Conservation (phyloP, 768 basidiomycete genomes). For the Mycena capillaripes region DNA sequence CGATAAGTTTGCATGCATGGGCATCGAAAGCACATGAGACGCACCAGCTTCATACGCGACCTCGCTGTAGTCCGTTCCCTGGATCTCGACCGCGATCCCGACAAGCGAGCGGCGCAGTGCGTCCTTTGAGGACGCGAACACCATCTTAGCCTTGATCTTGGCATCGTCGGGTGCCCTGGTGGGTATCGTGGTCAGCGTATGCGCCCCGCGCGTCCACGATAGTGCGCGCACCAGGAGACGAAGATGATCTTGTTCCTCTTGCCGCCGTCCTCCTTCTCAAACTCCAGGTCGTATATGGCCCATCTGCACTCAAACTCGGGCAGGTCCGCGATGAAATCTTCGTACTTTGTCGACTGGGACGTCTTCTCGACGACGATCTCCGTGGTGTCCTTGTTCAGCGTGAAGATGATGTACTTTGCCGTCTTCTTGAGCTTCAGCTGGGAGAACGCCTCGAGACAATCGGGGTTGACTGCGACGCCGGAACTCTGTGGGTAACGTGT, state of each 20-base stretch:
- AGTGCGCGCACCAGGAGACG: slow-evolving; percentile 89
- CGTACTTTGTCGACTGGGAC: slow-evolving; percentile 67
- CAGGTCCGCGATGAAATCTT: slow-evolving; percentile 79
- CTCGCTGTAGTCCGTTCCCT: slow-evolving; percentile 86
- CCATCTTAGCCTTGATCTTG: slow-evolving; percentile 93
- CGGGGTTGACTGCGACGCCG: slow-evolving; percentile 71
- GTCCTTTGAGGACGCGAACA: slow-evolving; percentile 90
- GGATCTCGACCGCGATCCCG: slow-evolving; percentile 86
- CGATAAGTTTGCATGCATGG: not conserved
- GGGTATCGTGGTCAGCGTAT: slow-evolving; percentile 42
- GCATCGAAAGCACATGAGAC: slow-evolving; percentile 41
- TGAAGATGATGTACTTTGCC: slow-evolving; percentile 88
- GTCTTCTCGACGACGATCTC: slow-evolving; percentile 85
- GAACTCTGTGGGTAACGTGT: slow-evolving; percentile 61
- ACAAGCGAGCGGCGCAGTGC: slow-evolving; percentile 79
- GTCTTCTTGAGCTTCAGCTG: slow-evolving; percentile 83
- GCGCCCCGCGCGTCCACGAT: no score
- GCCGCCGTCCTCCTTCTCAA: slow-evolving; percentile 76
- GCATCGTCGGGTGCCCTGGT: slow-evolving; percentile 89
- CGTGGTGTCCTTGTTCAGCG: slow-evolving; percentile 69
- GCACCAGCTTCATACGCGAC: slow-evolving; percentile 78
- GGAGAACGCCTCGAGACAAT: slow-evolving; percentile 74
- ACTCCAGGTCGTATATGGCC: slow-evolving; percentile 96
- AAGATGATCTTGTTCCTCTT: slow-evolving; percentile 91
- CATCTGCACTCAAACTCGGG: slow-evolving; percentile 85